phyloP scores from a whole-genome alignment of 2,329 filamentous ascomycete genomes.

The Didymosphaeria variabile region DNA sequence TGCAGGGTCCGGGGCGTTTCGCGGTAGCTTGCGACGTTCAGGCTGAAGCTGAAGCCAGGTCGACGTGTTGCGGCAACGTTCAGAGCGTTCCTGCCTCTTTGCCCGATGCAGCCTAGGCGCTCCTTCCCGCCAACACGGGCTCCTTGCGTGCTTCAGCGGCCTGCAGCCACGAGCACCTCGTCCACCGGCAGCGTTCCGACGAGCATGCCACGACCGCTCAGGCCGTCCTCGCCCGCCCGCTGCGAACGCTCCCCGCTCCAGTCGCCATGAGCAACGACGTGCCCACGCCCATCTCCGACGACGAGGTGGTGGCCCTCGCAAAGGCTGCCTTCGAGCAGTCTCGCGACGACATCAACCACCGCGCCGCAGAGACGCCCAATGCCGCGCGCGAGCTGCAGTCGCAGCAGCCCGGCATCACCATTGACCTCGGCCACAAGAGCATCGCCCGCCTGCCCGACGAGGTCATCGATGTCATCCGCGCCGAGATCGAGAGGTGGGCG shows the following conservation, averaged over 20 bases:
- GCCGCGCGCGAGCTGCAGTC: slow-evolving; percentile 63
- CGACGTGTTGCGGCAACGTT: slow-evolving; percentile 12
- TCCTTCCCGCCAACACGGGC: slow-evolving; percentile 14
- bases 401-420: slow-evolving; percentile 74
- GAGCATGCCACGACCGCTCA: slow-evolving; percentile 19
- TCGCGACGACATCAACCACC: slow-evolving; percentile 68
- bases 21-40: slow-evolving; percentile 13
- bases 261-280: slow-evolving; percentile 50
- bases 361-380: slow-evolving; percentile 64
- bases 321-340: slow-evolving; percentile 74
- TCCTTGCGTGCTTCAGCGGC: slow-evolving; percentile 14
- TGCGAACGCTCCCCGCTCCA: slow-evolving; percentile 10
- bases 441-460: slow-evolving; percentile 77
- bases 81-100: slow-evolving; percentile 20
- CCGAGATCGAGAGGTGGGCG: slow-evolving; percentile 73
- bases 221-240: slow-evolving; percentile 6
- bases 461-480: slow-evolving; percentile 77
- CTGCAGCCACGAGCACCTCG: not conserved
- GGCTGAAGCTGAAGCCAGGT: slow-evolving; percentile 15
- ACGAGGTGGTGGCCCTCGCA: slow-evolving; percentile 71
- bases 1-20: slow-evolving; percentile 2
- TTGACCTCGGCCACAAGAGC: slow-evolving; percentile 79
- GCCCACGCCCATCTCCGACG: slow-evolving; percentile 62
- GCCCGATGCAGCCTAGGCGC: slow-evolving; percentile 7
- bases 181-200: not conserved